Evolutionary conservation across 768 basidiomycete species (phyloP), one percentile per base, ranked within the genome.

Genomic region (Omphalotus guepiniiformis): DNA sequence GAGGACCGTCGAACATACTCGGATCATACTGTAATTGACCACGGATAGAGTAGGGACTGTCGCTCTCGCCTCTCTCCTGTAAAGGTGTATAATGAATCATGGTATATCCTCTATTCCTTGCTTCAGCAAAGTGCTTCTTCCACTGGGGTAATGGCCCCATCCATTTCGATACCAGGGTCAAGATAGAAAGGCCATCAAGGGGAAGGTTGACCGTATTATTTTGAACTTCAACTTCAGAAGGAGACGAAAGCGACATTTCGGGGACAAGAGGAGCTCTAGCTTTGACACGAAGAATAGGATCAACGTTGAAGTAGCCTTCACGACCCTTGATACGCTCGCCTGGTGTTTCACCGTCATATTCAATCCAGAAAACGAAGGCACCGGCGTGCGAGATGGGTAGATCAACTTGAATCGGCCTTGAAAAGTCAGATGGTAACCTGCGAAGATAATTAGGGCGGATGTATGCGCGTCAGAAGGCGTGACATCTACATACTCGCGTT

Each of bases 21-120:
- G 79, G 72, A 51, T 95, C 93, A 56, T 93, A 97, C 32, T 68
- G 76, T 46, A 82, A 69, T 69, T 99, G 96, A 61, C 94, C 82
- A 46, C 80, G 80, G 58, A 98, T 93, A 15, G 91, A 94, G 65
- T 97, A 99, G 0, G 96, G 96, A 55, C 90, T 93, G 52, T 88
- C 79, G 53, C 88, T 91, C 53, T 81, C 78, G 18, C 96, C 96
- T 27, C 94, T 74, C 61, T 89, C 85, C 66, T 99, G 95, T 5
- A 99, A 71, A 0, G 96, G 96, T 0, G 95, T 89, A 73, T 88
- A 99, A 61, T 99, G 96, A 35, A 99, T 70, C 92, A 98, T 96
- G 42, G 94, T 99, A 72, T 99, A 99, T 1, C 96, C 95, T 39
- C 95, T 75, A 44, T 89, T 76, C 43, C 83, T 80, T 9, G 92